A percentile compares a stretch with the other conserved stretches of the same genome.
These are phyloP conservation scores for Vaccinium darrowii DNA, from an alignment of 148 eudicot species.

Conservation along the genomic window DNA sequence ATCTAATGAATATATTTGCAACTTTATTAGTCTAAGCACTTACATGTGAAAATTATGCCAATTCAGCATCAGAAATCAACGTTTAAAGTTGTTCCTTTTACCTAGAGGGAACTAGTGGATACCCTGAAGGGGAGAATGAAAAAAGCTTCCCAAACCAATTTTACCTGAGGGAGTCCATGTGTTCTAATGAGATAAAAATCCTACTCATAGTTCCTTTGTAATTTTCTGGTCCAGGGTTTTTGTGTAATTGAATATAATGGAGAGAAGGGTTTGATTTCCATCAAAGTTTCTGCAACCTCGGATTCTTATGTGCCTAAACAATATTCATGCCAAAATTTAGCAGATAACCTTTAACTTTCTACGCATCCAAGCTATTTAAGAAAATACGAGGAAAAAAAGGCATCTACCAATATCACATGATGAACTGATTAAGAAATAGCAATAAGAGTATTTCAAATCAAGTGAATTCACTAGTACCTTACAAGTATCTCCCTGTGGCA, in stretches of 20 bases:
- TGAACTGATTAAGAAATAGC: neutral
- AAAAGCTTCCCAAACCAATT: neutral
- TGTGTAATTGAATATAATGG: neutral
- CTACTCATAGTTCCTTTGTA: neutral
- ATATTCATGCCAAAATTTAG: too few relatives aligned
- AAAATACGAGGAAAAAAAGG: too few relatives aligned
- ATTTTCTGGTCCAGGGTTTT: neutral
- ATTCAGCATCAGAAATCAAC: too few relatives aligned
- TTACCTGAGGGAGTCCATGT: neutral
- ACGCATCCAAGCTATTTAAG: too few relatives aligned
- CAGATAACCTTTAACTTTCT: too few relatives aligned
- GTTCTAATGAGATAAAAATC: neutral
- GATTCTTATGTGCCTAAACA: too few relatives aligned
- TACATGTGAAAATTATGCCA: too few relatives aligned
- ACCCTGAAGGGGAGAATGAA: neutral
- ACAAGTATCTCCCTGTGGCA: conserved; percentile 2
- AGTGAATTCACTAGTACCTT: neutral
- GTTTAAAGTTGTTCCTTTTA: too few relatives aligned
- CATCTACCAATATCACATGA: too few relatives aligned
- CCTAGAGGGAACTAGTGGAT: too few relatives aligned
- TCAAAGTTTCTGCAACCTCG: neutral
- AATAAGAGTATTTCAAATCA: neutral
- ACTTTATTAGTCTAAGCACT: neutral
- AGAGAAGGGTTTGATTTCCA: neutral
- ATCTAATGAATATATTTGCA: neutral